phyloP scores from a whole-genome alignment of 257 asterid genomes.

The Apocynum venetum region DNA sequence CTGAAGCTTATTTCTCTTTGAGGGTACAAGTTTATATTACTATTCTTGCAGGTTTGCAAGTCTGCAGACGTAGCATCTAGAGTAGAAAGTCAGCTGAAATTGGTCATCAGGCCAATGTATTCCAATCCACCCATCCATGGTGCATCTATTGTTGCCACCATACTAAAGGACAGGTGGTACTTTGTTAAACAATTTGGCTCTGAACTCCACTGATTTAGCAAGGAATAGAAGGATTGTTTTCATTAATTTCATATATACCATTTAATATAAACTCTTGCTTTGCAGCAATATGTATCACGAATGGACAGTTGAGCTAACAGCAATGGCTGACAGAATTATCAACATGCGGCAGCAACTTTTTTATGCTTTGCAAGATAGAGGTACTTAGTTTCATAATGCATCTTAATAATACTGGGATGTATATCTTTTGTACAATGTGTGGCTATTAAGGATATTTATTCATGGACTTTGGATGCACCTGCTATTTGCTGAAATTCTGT shows the following conservation, averaged over 20 bases:
- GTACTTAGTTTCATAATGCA: constrained; percentile 22
- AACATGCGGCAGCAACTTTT: constrained; percentile 78
- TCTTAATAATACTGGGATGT: background rate
- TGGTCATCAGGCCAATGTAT: constrained; percentile 86
- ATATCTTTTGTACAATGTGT: background rate
- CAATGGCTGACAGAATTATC: constrained; percentile 84
- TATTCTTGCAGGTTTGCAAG: constrained; percentile 49
- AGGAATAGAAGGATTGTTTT: background rate
- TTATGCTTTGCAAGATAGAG: constrained; percentile 56
- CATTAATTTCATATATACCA: background rate
- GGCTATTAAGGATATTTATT: background rate
- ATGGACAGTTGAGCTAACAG: constrained; percentile 77
- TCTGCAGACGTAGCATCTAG: constrained; percentile 53
- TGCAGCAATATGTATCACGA: constrained; percentile 58
- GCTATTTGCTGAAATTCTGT: background rate
- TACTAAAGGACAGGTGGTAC: constrained; percentile 61
- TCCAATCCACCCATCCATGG: constrained; percentile 86
- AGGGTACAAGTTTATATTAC: background rate
- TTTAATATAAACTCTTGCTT: constrained; percentile 3
- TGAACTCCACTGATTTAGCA: constrained; percentile 1
- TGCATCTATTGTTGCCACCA: constrained; percentile 65
- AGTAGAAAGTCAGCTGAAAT: constrained; percentile 78
- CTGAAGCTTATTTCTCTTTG: background rate
- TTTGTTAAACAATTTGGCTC: background rate
- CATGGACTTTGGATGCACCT: background rate